Evolutionary conservation across 2,329 filamentous ascomycete genomes (phyloP).

Genomic region (Aureobasidium zeae): DNA sequence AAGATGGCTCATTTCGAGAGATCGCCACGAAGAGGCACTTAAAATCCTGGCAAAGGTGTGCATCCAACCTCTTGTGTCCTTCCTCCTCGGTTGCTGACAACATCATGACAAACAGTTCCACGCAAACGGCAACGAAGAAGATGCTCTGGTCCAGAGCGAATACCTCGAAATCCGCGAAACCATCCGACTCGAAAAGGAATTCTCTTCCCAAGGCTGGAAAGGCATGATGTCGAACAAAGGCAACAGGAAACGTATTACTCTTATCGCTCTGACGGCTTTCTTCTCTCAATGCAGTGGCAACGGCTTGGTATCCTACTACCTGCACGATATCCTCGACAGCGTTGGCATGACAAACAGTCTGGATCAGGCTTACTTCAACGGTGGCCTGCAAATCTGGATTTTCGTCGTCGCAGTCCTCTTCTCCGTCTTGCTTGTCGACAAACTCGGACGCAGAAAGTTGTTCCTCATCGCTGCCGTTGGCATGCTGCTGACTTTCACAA

Average conservation of each 20-base stretch:
- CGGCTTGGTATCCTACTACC: conserved; percentile 35
- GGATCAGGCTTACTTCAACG: conserved; percentile 34
- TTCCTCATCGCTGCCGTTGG: conserved; percentile 31
- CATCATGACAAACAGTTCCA: conserved; percentile 45
- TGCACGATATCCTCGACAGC: conserved; percentile 23
- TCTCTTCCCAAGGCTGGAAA: background rate
- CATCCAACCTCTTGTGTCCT: background rate
- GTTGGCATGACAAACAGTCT: conserved; percentile 25
- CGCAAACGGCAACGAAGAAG: conserved; percentile 47
- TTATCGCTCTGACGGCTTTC: conserved; percentile 42
- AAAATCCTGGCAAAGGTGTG: conserved; percentile 43
- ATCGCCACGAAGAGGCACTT: conserved; percentile 53
- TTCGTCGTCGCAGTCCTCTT: conserved; percentile 45
- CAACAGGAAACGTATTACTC: conserved; percentile 44
- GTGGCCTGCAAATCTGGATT: conserved; percentile 51
- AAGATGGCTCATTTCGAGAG: conserved; percentile 55
- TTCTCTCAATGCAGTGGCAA: conserved; percentile 50
- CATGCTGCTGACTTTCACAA: conserved; percentile 33
- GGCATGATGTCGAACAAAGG: conserved; percentile 30
- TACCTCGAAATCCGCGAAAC: conserved; percentile 58
- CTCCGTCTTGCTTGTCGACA: conserved; percentile 28
- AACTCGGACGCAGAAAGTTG: conserved; percentile 27
- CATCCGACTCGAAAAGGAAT: conserved; percentile 47
- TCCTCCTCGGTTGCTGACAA: background rate
- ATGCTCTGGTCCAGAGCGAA: conserved; percentile 56